Conservation (phyloP, 352 stramenopile species). For the Phytophthora pinifolia region DNA sequence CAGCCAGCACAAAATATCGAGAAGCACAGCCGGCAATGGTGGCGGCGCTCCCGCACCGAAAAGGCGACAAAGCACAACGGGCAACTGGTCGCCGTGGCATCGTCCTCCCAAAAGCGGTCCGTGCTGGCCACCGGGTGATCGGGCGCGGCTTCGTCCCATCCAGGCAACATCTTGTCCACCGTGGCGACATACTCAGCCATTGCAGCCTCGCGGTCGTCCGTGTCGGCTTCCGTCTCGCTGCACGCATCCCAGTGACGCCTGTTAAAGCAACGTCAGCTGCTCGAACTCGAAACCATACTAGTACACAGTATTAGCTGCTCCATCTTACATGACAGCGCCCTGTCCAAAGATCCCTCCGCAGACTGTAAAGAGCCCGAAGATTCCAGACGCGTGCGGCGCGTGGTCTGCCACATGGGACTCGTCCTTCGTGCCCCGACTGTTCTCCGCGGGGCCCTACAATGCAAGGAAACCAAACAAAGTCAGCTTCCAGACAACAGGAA, state of each 20-base stretch:
- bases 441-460: conserved; percentile 53
- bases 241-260: conserved; percentile 72
- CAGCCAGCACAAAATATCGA: conserved; percentile 69
- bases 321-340: conserved; percentile 58
- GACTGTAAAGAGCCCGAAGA: conserved; percentile 37
- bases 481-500: conserved; percentile 35
- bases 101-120: conserved; percentile 70
- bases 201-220: conserved; percentile 32
- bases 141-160: conserved; percentile 50
- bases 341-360: conserved; percentile 55
- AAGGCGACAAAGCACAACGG: conserved; percentile 54
- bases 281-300: too few species aligned
- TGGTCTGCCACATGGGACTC: conserved; percentile 15
- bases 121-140: conserved; percentile 54
- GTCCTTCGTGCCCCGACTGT: conserved; percentile 42
- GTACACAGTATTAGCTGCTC: background rate
- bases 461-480: background rate
- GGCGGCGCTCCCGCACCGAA: conserved; percentile 40
- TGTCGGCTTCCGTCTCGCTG: conserved; percentile 30
- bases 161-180: conserved; percentile 65
- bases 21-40: conserved; percentile 77
- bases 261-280: background rate
- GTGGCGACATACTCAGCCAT: conserved; percentile 58
- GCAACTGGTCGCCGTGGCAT: conserved; percentile 40
- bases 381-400: conserved; percentile 5